Conservation (phyloP, 345 rosid genomes). For the Aegle marmelos region DNA sequence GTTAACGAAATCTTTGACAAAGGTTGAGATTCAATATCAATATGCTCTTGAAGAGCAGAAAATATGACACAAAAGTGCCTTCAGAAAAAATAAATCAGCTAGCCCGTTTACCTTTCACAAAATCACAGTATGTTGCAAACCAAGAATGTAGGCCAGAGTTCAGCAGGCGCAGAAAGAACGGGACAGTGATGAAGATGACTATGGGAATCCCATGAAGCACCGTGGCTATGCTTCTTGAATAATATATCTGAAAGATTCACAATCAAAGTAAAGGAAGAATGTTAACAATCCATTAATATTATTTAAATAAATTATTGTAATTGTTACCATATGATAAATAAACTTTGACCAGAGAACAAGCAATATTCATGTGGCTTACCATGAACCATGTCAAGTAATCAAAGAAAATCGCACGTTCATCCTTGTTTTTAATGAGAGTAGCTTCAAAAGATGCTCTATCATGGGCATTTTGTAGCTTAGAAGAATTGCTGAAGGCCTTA, state of each 20-base stretch:
- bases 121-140: constrained; percentile 54
- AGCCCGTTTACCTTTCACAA: constrained; percentile 60
- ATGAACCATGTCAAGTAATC: constrained; percentile 80
- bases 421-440: constrained; percentile 30
- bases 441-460: constrained; percentile 50
- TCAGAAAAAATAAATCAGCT: constrained; percentile 2
- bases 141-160: constrained; percentile 41
- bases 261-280: constrained; percentile 6
- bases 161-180: constrained; percentile 52
- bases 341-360: constrained; percentile 3
- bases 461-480: constrained; percentile 55
- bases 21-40: constrained; percentile 6
- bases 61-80: not conserved
- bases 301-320: not conserved
- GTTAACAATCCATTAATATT: constrained; percentile 3
- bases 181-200: constrained; percentile 55
- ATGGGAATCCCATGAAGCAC: constrained; percentile 74
- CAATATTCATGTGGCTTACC: constrained; percentile 38
- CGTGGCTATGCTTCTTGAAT: constrained; percentile 67
- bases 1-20: constrained; percentile 15
- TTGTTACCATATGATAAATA: not conserved
- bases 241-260: constrained; percentile 62
- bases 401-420: constrained; percentile 86
- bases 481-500: constrained; percentile 79
- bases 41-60: not conserved